Evolutionary conservation across 306 rosid species (phyloP).

Genomic region (Citrullus mucosospermus): DNA sequence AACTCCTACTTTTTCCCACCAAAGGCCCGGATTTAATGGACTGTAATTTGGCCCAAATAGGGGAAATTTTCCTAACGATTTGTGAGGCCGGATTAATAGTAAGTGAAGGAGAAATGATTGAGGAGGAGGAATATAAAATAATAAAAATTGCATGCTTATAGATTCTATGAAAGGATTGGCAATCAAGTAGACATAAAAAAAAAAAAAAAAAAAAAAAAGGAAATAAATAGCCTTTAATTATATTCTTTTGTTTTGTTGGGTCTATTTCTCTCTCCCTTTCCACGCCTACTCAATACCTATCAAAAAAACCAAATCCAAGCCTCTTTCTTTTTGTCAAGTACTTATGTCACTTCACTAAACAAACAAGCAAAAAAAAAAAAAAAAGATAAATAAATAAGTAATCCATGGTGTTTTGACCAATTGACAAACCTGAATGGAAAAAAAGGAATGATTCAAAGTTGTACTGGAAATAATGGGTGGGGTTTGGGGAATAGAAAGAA

Average conservation of each 20-base stretch:
- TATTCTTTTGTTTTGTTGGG: no score
- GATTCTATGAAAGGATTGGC: slow-evolving; percentile 1
- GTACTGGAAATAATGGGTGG: not conserved
- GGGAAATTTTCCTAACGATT: no score
- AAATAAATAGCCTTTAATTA: not conserved
- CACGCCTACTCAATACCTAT: slow-evolving; percentile 3
- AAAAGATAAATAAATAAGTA: no score
- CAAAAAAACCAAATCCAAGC: not conserved
- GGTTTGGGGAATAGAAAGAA: no score
- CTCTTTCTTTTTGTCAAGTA: not conserved
- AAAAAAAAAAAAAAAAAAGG: no score
- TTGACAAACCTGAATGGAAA: not conserved
- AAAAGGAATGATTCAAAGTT: not conserved
- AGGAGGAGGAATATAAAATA: not conserved
- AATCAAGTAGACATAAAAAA: not conserved
- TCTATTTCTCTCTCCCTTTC: not conserved
- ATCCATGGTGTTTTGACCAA: not conserved
- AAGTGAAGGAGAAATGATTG: no score
- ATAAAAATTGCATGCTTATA: not conserved
- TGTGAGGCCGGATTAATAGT: no score
- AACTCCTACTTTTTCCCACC: not conserved
- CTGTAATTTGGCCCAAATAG: not conserved
- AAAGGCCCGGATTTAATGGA: not conserved
- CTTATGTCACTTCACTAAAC: not conserved
- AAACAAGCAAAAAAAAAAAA: not conserved